Percentiles rank a stretch among this genome's conserved stretches.
Conservation (phyloP, 176 grass and related monocot genomes). For the Hordeum vulgare region MorexV3_pseudomolecules_assembly NC_058519.1:608458465-608458964, state of each 20-base stretch:
- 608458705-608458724: constrained; percentile 70
- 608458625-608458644: constrained; percentile 68
- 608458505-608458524: neutral
- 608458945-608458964: neutral
- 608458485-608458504: neutral
- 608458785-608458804: constrained; percentile 62
- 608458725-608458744: constrained; percentile 66
- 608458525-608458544: neutral
- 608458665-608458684: constrained; percentile 44
- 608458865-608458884: constrained; percentile 31
- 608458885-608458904: constrained; percentile 29
- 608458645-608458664: constrained; percentile 66
- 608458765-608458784: constrained; percentile 56
- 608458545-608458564: neutral
- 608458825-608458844: constrained; percentile 23
- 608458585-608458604: neutral
- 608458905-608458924: constrained; percentile 28
- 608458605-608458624: constrained; percentile 69
- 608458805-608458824: constrained; percentile 62
- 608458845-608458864: constrained; percentile 20
- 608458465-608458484: neutral
- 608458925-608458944: neutral
- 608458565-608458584: neutral
- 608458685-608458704: constrained; percentile 77
- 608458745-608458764: constrained; percentile 34